Percentiles rank a stretch among this genome's conserved stretches.
phyloP scores from a whole-genome alignment of 495 filamentous ascomycete species.

The Lophiotrema nucula region DNA sequence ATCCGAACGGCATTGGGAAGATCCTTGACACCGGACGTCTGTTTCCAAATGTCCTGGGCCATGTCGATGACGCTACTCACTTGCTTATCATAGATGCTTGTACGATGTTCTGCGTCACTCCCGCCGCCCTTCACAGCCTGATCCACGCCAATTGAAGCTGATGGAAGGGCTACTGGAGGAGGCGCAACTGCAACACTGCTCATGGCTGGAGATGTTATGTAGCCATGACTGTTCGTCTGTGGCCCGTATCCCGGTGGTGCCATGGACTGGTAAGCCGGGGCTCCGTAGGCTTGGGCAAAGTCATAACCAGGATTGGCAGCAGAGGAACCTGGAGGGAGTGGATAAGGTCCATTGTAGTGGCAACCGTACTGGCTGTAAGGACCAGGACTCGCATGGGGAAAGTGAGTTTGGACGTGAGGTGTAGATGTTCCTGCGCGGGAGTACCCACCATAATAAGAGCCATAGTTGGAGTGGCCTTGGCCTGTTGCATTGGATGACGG shows the following conservation, averaged over 20 bases:
- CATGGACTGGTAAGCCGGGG: slow-evolving; percentile 15
- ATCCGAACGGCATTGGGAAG: slow-evolving; percentile 62
- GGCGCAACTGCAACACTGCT: slow-evolving; percentile 6
- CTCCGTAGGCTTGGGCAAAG: slow-evolving; percentile 21
- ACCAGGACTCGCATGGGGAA: slow-evolving; percentile 41
- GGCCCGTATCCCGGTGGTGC: slow-evolving; percentile 16
- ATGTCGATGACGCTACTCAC: slow-evolving; percentile 59
- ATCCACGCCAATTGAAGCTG: background rate
- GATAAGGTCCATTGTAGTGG: slow-evolving; percentile 43
- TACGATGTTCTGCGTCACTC: slow-evolving; percentile 17
- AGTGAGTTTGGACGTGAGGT: slow-evolving; percentile 32
- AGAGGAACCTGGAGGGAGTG: slow-evolving; percentile 34
- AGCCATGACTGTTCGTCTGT: slow-evolving; percentile 8
- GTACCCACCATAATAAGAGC: slow-evolving; percentile 44
- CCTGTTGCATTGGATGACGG: slow-evolving; percentile 25
- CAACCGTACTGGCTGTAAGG: slow-evolving; percentile 43
- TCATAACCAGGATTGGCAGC: slow-evolving; percentile 19
- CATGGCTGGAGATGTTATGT: slow-evolving; percentile 21
- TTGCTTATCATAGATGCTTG: slow-evolving; percentile 44
- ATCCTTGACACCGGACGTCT: slow-evolving; percentile 59
- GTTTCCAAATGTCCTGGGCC: slow-evolving; percentile 62
- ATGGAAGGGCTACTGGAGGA: background rate
- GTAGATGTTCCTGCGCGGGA: slow-evolving; percentile 31
- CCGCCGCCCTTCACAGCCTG: background rate
- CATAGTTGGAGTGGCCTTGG: slow-evolving; percentile 20